A percentile compares a stretch with the other conserved stretches of the same genome.
phyloP scores from a whole-genome alignment of 257 asterid species.

The Osmanthus fragrans region DNA sequence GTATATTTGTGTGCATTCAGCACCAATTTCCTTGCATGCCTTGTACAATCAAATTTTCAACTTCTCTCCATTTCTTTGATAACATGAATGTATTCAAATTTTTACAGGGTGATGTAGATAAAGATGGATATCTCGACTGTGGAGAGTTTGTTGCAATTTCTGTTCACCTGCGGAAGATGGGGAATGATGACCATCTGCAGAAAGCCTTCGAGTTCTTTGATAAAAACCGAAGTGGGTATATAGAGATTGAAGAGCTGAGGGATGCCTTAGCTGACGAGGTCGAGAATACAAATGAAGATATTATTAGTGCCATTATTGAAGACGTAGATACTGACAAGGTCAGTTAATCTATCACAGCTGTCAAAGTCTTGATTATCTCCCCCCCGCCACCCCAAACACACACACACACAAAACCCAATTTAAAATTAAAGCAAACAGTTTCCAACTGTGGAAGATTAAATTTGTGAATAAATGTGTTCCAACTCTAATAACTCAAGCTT shows the following conservation, averaged over 20 bases:
- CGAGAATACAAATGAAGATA: slow-evolving; percentile 65
- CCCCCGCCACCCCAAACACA: too few relatives aligned
- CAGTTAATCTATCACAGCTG: slow-evolving; percentile 11
- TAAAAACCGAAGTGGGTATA: slow-evolving; percentile 59
- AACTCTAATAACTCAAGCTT: background rate
- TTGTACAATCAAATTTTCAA: background rate
- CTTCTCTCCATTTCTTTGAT: background rate
- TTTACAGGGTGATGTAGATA: slow-evolving; percentile 79
- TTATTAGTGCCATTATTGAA: slow-evolving; percentile 71
- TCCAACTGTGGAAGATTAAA: background rate
- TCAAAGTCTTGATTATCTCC: background rate
- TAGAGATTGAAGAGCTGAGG: slow-evolving; percentile 85
- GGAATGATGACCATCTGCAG: slow-evolving; percentile 66
- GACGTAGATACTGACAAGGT: slow-evolving; percentile 95
- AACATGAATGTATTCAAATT: background rate
- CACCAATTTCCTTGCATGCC: background rate
- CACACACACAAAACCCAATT: background rate
- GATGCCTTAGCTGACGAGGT: slow-evolving; percentile 66
- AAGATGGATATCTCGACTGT: slow-evolving; percentile 73
- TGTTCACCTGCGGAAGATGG: slow-evolving; percentile 72
- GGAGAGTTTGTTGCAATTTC: slow-evolving; percentile 91
- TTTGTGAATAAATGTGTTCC: background rate
- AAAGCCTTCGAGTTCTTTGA: slow-evolving; percentile 86
- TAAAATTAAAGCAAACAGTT: background rate
- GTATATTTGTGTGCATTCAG: too few relatives aligned